These are phyloP conservation scores for Mycena vitilis DNA, from an alignment of 768 basidiomycete genomes.

Conservation along the genomic window DNA sequence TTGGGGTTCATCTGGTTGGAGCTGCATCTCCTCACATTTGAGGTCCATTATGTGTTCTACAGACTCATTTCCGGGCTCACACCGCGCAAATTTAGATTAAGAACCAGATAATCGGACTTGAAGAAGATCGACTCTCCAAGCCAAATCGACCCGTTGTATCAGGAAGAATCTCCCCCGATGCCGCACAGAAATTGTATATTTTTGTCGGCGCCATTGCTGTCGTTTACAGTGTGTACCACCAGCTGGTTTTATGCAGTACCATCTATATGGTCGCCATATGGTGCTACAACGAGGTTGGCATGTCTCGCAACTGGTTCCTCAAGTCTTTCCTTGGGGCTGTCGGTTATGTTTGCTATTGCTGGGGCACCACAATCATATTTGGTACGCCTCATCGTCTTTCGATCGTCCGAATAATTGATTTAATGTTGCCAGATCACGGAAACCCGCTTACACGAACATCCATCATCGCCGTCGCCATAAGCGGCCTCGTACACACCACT, in stretches of 20 bases:
- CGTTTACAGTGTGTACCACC: constrained; percentile 30
- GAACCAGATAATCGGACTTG: constrained; percentile 33
- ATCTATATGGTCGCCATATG: constrained; percentile 37
- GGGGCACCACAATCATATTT: constrained; percentile 39
- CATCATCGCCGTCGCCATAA: constrained; percentile 43
- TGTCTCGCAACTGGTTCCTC: constrained; percentile 32
- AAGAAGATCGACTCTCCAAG: constrained; percentile 40
- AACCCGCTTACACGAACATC: constrained; percentile 31
- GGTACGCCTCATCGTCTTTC: no score
- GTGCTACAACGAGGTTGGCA: constrained; percentile 38
- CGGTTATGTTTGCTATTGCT: constrained; percentile 39
- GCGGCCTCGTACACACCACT: constrained; percentile 48
- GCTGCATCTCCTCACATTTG: constrained; percentile 19
- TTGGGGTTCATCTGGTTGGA: constrained; percentile 12
- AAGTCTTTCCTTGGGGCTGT: constrained; percentile 37
- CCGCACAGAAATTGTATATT: constrained; percentile 35
- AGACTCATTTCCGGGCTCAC: constrained; percentile 28
- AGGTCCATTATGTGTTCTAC: constrained; percentile 16
- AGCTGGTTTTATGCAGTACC: constrained; percentile 30
- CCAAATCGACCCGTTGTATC: constrained; percentile 38
- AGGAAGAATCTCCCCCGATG: constrained; percentile 34
- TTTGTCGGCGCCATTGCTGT: constrained; percentile 20
- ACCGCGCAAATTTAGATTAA: constrained; percentile 12
- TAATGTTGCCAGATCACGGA: constrained; percentile 39
- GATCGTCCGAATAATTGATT: no score